Conservation (phyloP, 345 rosid genomes). For the Hirschfeldia incana region DNA sequence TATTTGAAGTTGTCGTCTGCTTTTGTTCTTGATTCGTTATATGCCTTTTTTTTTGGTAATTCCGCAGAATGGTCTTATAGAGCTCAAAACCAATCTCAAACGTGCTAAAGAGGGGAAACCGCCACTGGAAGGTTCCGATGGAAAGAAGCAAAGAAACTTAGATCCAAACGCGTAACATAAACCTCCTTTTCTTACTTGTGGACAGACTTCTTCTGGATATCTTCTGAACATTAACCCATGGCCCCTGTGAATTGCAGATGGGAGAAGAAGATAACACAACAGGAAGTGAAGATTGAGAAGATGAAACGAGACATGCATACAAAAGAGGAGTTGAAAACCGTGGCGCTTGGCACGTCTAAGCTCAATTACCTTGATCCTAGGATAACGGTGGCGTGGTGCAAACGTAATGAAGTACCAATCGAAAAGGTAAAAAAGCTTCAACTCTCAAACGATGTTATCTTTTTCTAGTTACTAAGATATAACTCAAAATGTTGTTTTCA, state of each 20-base stretch:
- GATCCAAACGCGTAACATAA: conserved; percentile 72
- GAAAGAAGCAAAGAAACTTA: conserved; percentile 80
- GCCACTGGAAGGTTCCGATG: conserved; percentile 77
- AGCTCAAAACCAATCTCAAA: conserved; percentile 69
- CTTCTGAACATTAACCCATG: background rate
- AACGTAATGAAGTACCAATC: conserved; percentile 94
- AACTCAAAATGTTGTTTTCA: background rate
- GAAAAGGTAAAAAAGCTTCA: conserved; percentile 71
- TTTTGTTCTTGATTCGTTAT: background rate
- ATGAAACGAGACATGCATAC: conserved; percentile 68
- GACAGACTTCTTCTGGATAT: background rate
- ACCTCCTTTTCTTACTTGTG: conserved; percentile 13
- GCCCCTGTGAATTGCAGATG: conserved; percentile 48
- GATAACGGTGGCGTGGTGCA: conserved; percentile 99
- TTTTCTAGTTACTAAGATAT: no score
- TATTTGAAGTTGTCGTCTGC: background rate
- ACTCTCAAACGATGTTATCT: background rate
- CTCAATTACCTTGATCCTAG: conserved; percentile 96
- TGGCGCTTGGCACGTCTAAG: conserved; percentile 93
- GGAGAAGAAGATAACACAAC: conserved; percentile 69
- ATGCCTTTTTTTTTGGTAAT: background rate
- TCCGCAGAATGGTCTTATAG: conserved; percentile 59
- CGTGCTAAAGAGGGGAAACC: conserved; percentile 90
- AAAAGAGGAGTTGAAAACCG: conserved; percentile 90
- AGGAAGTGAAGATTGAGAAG: conserved; percentile 68